Evolutionary conservation across 768 basidiomycete species (phyloP).

Genomic region (Tricholoma matsutake): DNA sequence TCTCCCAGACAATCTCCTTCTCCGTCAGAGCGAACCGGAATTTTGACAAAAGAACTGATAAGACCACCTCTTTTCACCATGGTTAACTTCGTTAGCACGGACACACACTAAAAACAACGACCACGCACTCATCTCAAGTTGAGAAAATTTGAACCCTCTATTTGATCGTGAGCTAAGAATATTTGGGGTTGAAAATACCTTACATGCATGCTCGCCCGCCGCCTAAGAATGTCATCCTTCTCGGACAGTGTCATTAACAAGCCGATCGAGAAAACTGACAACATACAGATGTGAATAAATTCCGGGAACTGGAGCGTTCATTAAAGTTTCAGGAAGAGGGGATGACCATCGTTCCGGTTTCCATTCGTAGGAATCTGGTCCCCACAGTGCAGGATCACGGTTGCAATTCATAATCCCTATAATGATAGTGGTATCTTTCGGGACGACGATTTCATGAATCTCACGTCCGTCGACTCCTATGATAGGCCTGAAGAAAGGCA

Average conservation of each 20-base stretch:
- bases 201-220: conserved; percentile 46
- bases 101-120: neutral
- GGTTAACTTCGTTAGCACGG: neutral
- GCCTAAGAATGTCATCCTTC: conserved; percentile 43
- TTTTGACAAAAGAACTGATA: conserved; percentile 21
- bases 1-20: conserved; percentile 29
- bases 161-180: neutral
- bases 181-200: conserved; percentile 5
- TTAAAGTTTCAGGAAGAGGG: conserved; percentile 34
- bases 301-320: conserved; percentile 39
- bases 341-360: conserved; percentile 50
- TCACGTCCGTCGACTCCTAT: conserved; percentile 33
- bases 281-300: conserved; percentile 41
- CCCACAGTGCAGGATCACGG: conserved; percentile 42
- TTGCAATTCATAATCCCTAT: conserved; percentile 38
- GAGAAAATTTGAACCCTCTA: conserved; percentile 53
- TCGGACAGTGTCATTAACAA: neutral
- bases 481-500: conserved; percentile 41
- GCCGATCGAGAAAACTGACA: neutral
- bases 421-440: conserved; percentile 35
- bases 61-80: conserved; percentile 24
- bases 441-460: conserved; percentile 35
- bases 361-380: conserved; percentile 45
- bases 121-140: conserved; percentile 48
- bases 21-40: conserved; percentile 26